A percentile compares a stretch with the other conserved stretches of the same genome.
phyloP scores from a whole-genome alignment of 1,284 basidiomycete species.

The Pascua sp. region DNA sequence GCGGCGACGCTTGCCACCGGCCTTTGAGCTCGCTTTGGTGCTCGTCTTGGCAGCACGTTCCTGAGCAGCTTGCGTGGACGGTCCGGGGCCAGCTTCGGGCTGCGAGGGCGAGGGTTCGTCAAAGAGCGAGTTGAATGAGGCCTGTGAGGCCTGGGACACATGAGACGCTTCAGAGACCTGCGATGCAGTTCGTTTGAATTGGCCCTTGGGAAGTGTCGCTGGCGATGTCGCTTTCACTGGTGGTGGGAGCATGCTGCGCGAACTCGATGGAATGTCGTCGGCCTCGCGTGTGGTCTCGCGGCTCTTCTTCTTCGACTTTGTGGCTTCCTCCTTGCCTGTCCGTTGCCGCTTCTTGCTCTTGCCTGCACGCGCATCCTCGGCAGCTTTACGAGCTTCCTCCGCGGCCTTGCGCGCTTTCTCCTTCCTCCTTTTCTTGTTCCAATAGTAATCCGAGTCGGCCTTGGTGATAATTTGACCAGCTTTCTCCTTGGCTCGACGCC shows the following conservation, averaged over 20 bases:
- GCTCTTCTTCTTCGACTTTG: not conserved
- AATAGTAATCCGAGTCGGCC: conserved; percentile 33
- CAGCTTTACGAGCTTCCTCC: not conserved
- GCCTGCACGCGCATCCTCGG: not conserved
- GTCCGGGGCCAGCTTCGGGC: too few species aligned
- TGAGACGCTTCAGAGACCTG: too few species aligned
- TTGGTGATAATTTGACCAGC: conserved; percentile 18
- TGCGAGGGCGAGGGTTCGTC: conserved; percentile 3
- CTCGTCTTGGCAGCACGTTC: too few species aligned
- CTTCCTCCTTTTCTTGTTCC: conserved; percentile 14
- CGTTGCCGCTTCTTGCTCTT: not conserved
- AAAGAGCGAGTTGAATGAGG: conserved; percentile 5
- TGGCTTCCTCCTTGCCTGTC: not conserved
- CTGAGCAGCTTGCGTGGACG: too few species aligned
- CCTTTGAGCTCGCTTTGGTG: too few species aligned
- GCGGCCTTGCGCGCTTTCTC: conserved; percentile 3
- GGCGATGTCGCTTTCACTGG: not conserved
- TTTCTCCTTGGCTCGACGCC: conserved; percentile 23
- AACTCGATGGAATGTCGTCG: too few species aligned
- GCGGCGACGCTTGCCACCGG: too few species aligned
- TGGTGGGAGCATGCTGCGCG: not conserved
- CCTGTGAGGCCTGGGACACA: too few species aligned
- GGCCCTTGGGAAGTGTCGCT: too few species aligned
- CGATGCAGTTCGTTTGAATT: too few species aligned
- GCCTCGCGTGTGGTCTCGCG: too few species aligned